These are phyloP conservation scores for Maudiozyma bulderi DNA, from an alignment of 805 yeast species.

Conservation along the genomic window DNA sequence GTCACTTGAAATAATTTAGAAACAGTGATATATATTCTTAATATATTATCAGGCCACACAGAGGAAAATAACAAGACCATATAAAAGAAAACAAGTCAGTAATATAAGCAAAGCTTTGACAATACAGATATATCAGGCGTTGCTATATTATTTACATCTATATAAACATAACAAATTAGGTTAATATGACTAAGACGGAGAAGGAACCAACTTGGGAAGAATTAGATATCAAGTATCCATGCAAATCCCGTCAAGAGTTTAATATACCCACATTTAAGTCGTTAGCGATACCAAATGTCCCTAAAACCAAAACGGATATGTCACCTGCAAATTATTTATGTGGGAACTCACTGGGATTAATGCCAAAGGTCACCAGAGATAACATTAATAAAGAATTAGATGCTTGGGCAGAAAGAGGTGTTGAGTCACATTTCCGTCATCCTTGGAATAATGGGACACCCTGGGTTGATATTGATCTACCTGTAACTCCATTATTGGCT, in stretches of 20 bases:
- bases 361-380: conserved; percentile 56
- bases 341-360: conserved; percentile 89
- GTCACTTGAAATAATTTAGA: too few species aligned
- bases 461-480: conserved; percentile 83
- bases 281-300: conserved; percentile 37
- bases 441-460: conserved; percentile 40
- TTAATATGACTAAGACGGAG: too few species aligned
- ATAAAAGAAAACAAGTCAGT: too few species aligned
- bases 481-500: conserved; percentile 58
- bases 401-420: conserved; percentile 78
- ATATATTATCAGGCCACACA: too few species aligned
- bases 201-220: neutral
- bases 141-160: too few species aligned
- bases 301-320: neutral
- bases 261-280: conserved; percentile 58
- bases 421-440: conserved; percentile 75
- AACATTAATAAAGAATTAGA: conserved; percentile 59
- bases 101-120: too few species aligned
- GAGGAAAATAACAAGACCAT: too few species aligned
- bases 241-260: conserved; percentile 38
- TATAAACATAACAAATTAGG: too few species aligned
- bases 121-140: too few species aligned
- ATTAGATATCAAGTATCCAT: conserved; percentile 35
- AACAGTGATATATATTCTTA: too few species aligned
- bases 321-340: conserved; percentile 52